These are phyloP conservation scores for Pestalotiopsis sp. DNA, from an alignment of 2,329 filamentous ascomycete species.

Conservation along the genomic window DNA sequence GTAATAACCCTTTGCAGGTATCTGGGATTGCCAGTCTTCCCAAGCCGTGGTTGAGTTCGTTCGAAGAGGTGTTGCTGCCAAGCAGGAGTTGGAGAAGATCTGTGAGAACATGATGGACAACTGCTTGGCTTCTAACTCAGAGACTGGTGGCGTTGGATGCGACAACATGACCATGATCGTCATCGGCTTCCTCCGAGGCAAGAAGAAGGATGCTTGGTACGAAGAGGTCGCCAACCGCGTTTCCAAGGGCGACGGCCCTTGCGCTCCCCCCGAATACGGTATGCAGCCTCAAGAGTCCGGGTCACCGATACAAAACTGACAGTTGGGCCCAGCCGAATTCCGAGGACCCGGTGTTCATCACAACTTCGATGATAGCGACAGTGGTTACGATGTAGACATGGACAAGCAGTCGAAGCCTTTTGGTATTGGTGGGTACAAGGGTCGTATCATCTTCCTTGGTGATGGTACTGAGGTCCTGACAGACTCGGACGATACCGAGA, in stretches of 20 bases:
- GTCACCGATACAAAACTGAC: constrained; percentile 33
- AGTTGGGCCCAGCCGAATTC: constrained; percentile 70
- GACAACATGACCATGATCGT: constrained; percentile 99
- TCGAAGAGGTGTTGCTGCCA: constrained; percentile 90
- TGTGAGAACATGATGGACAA: constrained; percentile 99
- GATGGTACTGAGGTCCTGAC: constrained; percentile 93
- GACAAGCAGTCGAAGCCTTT: constrained; percentile 67
- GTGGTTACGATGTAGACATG: constrained; percentile 76
- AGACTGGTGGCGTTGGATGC: constrained; percentile 95
- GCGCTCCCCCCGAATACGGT: constrained; percentile 99
- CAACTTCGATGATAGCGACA: constrained; percentile 80
- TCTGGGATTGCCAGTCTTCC: constrained; percentile 99
- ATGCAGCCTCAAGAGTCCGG: constrained; percentile 56
- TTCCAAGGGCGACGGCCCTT: constrained; percentile 94
- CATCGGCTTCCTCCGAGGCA: constrained; percentile 85
- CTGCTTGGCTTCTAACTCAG: constrained; percentile 95
- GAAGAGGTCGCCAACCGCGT: constrained; percentile 92
- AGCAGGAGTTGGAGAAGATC: constrained; percentile 92
- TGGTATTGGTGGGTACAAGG: constrained; percentile 71
- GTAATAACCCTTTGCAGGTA: constrained; percentile 61
- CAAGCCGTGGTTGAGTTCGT: constrained; percentile 98
- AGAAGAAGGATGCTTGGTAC: constrained; percentile 98
- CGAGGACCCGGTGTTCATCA: constrained; percentile 81
- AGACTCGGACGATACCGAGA: constrained; percentile 86
- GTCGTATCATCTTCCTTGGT: constrained; percentile 91